Conservation (phyloP, 352 stramenopile species). For the Pythium plurisporium region DNA sequence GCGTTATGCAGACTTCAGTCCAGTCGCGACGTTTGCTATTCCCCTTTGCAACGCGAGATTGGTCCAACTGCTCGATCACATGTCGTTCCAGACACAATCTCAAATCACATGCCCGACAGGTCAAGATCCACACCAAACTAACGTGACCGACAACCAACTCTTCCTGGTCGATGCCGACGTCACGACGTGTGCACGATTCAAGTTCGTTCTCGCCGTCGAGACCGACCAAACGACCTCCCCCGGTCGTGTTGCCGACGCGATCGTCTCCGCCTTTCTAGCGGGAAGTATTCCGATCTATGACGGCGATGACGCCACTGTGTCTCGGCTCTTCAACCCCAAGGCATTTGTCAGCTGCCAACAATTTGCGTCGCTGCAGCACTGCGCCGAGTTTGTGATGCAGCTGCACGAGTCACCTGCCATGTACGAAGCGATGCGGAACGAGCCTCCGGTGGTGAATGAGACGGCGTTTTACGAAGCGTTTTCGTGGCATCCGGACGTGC, state of each 20-base stretch:
- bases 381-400: conserved; percentile 26
- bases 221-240: conserved; percentile 16
- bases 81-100: no score
- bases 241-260: conserved; percentile 51
- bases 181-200: conserved; percentile 25
- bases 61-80: not conserved
- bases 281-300: conserved; percentile 50
- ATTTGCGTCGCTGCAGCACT: conserved; percentile 29
- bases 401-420: conserved; percentile 26
- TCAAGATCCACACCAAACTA: no score
- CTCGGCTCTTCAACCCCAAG: conserved; percentile 35
- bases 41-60: not conserved
- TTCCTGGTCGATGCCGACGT: no score
- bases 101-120: no score
- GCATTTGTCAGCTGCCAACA: conserved; percentile 46
- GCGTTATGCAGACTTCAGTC: not conserved
- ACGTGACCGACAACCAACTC: no score
- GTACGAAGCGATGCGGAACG: conserved; percentile 27
- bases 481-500: conserved; percentile 41
- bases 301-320: conserved; percentile 31
- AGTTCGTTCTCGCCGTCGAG: no score
- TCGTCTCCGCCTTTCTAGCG: conserved; percentile 52
- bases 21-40: not conserved
- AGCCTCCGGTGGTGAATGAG: conserved; percentile 27
- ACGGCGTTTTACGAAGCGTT: conserved; percentile 31